Evolutionary conservation across 139 green algal genomes (phyloP).

Genomic region (Dunaliella primolecta): DNA sequence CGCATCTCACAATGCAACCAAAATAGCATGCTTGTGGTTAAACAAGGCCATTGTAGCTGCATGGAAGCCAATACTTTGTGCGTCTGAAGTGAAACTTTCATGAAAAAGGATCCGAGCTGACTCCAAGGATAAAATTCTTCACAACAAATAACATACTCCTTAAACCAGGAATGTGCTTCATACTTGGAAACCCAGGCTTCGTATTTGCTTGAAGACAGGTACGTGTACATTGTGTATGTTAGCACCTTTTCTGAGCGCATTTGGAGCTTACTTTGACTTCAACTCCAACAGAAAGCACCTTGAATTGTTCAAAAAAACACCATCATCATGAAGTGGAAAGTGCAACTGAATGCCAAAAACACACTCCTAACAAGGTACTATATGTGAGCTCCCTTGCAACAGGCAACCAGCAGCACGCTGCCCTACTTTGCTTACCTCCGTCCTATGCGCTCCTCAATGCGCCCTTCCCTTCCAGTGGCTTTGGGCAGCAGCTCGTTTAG

Average conservation of each 20-base stretch:
- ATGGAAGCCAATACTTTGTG: too few relatives aligned
- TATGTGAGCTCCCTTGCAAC: background rate
- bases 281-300: background rate
- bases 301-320: background rate
- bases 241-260: background rate
- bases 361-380: background rate
- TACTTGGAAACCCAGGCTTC: too few relatives aligned
- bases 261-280: background rate
- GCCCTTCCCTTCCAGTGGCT: conserved; percentile 51
- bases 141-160: too few relatives aligned
- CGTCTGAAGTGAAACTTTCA: too few relatives aligned
- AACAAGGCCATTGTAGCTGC: too few relatives aligned
- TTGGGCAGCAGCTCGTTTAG: conserved; percentile 61
- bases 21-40: background rate
- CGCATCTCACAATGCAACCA: background rate
- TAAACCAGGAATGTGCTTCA: too few relatives aligned
- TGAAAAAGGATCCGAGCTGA: too few relatives aligned
- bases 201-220: too few relatives aligned
- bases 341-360: background rate
- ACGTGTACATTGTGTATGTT: background rate
- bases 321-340: background rate
- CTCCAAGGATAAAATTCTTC: too few relatives aligned
- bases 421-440: conserved; percentile 1
- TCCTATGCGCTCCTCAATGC: conserved; percentile 54
- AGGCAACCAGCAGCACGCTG: background rate